Conservation (phyloP, 176 grass and related monocot genomes). For the Oropetium thomaeum region DNA sequence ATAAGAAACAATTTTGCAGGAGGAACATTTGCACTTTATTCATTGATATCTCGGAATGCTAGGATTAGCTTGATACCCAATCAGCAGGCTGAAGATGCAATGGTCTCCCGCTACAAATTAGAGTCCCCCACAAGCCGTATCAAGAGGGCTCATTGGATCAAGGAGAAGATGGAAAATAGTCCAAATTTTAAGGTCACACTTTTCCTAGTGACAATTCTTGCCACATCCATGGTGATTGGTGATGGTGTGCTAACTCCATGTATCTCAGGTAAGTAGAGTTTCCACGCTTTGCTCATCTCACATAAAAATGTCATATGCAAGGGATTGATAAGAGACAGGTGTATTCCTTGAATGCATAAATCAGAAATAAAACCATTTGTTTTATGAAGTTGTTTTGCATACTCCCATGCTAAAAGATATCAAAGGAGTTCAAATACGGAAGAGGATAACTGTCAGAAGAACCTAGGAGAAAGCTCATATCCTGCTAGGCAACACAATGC, state of each 20-base stretch:
- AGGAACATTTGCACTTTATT: slow-evolving; percentile 81
- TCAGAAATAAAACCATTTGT: background rate
- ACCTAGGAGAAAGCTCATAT: background rate
- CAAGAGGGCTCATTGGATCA: slow-evolving; percentile 51
- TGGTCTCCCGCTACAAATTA: slow-evolving; percentile 57
- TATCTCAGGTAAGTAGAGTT: slow-evolving; percentile 53
- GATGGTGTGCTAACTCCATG: slow-evolving; percentile 72
- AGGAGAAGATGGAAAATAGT: slow-evolving; percentile 58
- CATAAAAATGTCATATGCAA: background rate
- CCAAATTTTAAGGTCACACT: slow-evolving; percentile 43
- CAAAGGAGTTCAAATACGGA: background rate
- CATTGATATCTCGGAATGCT: slow-evolving; percentile 69
- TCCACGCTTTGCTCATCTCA: background rate
- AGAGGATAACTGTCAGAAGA: background rate
- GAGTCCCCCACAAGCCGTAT: slow-evolving; percentile 35
- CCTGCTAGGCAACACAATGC: background rate
- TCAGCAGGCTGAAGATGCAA: slow-evolving; percentile 69
- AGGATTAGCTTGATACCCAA: slow-evolving; percentile 74
- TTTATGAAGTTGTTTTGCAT: background rate
- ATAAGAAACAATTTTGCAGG: slow-evolving; percentile 37
- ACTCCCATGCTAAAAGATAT: background rate
- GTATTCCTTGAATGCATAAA: slow-evolving; percentile 8
- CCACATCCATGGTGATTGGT: slow-evolving; percentile 84
- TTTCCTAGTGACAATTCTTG: slow-evolving; percentile 66
- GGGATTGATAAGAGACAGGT: background rate